These are phyloP conservation scores for Phytophthora fragariaefolia DNA, from an alignment of 352 stramenopile genomes.

Conservation along the genomic window DNA sequence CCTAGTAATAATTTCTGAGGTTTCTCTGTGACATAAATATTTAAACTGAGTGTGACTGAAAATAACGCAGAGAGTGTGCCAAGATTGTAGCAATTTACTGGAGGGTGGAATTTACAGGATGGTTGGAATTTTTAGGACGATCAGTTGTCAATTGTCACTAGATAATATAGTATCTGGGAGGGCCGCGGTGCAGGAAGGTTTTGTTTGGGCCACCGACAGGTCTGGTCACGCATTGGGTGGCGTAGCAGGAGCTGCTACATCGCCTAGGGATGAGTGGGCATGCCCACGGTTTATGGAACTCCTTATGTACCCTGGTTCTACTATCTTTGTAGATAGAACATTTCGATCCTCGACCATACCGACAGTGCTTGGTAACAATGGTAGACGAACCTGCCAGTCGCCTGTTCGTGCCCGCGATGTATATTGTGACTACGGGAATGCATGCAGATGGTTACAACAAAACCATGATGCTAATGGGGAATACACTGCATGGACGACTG, in stretches of 20 bases:
- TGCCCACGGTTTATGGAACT: not conserved
- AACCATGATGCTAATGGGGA: not conserved
- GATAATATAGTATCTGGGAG: too few relatives aligned
- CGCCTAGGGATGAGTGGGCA: not conserved
- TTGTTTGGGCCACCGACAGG: too few relatives aligned
- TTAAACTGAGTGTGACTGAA: too few relatives aligned
- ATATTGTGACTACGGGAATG: not conserved
- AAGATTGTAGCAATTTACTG: too few relatives aligned
- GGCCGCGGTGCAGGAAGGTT: too few relatives aligned
- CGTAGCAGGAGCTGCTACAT: not conserved
- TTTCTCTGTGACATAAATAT: too few relatives aligned
- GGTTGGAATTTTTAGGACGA: too few relatives aligned
- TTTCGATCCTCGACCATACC: not conserved
- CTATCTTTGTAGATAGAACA: not conserved
- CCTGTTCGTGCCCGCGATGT: not conserved
- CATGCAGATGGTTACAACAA: not conserved
- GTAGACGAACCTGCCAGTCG: not conserved
- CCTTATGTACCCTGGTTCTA: not conserved
- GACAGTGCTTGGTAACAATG: not conserved
- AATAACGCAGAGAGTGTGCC: too few relatives aligned
- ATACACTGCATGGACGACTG: not conserved
- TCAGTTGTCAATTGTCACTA: too few relatives aligned
- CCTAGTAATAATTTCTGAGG: too few relatives aligned
- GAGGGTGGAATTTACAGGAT: too few relatives aligned
- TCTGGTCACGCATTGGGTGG: too few relatives aligned